A percentile compares a stretch with the other conserved stretches of the same genome.
Evolutionary conservation across 2,329 filamentous ascomycete species (phyloP).

Genomic region (Aspergillus sp.): DNA sequence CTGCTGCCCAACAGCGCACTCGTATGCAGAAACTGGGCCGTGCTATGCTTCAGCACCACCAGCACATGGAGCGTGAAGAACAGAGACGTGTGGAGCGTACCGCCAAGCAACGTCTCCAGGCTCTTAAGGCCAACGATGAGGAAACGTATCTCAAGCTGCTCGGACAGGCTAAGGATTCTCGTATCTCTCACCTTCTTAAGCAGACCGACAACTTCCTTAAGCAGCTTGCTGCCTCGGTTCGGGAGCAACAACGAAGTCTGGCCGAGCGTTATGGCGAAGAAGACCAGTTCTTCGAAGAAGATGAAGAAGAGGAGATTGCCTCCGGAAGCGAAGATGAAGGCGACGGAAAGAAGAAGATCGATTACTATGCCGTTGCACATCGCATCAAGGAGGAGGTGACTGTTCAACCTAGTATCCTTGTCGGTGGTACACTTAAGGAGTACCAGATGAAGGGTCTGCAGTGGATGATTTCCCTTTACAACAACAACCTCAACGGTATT

Average conservation of each 20-base stretch:
- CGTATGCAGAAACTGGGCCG: slow-evolving; percentile 85
- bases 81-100: slow-evolving; percentile 97
- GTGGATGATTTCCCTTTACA: slow-evolving; percentile 99
- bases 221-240: slow-evolving; percentile 91
- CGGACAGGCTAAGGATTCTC: slow-evolving; percentile 97
- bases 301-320: slow-evolving; percentile 67
- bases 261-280: slow-evolving; percentile 76
- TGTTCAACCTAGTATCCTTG: slow-evolving; percentile 78
- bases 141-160: slow-evolving; percentile 97
- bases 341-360: slow-evolving; percentile 72
- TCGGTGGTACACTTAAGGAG: slow-evolving; percentile 91
- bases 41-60: slow-evolving; percentile 85
- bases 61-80: slow-evolving; percentile 98
- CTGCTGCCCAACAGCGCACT: slow-evolving; percentile 66
- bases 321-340: slow-evolving; percentile 67
- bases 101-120: slow-evolving; percentile 98
- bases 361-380: slow-evolving; percentile 98
- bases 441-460: slow-evolving; percentile 98
- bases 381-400: slow-evolving; percentile 90
- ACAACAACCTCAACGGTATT: slow-evolving; percentile 99
- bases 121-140: slow-evolving; percentile 97
- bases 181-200: slow-evolving; percentile 94
- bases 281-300: slow-evolving; percentile 54
- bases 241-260: slow-evolving; percentile 84
- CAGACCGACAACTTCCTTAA: slow-evolving; percentile 98